These are phyloP conservation scores for Flaveria brownii DNA, from an alignment of 129 eudicot species.

Conservation along the genomic window DNA sequence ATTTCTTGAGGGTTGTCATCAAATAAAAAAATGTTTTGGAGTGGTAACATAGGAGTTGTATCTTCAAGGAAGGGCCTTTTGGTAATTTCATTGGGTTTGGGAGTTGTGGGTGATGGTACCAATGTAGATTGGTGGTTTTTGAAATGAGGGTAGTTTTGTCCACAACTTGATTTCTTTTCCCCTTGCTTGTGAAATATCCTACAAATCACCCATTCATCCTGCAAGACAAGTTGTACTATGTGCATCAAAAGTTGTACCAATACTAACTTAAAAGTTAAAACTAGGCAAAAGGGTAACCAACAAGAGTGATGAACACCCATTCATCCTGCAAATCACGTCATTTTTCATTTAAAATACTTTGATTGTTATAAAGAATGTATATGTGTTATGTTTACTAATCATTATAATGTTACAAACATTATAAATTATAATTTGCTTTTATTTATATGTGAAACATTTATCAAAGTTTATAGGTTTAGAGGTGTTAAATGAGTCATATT, in stretches of 20 bases:
- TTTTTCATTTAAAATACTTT: no score
- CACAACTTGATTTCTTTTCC: conserved; percentile 47
- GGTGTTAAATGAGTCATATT: no score
- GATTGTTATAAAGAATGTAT: no score
- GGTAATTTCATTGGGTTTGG: conserved; percentile 26
- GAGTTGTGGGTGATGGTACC: conserved; percentile 35
- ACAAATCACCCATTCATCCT: conserved; percentile 87
- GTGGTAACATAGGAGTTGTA: conserved; percentile 30
- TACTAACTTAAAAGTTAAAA: not conserved
- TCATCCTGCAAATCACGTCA: no score
- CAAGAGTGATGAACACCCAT: not conserved
- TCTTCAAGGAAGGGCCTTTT: conserved; percentile 32
- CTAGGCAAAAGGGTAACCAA: not conserved
- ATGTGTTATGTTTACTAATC: no score
- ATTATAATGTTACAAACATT: no score
- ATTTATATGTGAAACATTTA: no score
- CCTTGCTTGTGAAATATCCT: conserved; percentile 63
- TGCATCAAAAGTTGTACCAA: not conserved
- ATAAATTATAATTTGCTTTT: no score
- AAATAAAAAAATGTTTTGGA: conserved; percentile 33
- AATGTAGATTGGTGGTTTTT: conserved; percentile 32
- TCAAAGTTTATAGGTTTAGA: no score
- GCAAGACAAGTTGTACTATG: conserved; percentile 16
- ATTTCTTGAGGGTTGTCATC: conserved; percentile 28
- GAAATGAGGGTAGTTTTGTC: conserved; percentile 41